These are phyloP conservation scores for Neoconidiobolus thromboides DNA, from an alignment of 371 early-diverging fungal genomes.

Conservation along the genomic window DNA sequence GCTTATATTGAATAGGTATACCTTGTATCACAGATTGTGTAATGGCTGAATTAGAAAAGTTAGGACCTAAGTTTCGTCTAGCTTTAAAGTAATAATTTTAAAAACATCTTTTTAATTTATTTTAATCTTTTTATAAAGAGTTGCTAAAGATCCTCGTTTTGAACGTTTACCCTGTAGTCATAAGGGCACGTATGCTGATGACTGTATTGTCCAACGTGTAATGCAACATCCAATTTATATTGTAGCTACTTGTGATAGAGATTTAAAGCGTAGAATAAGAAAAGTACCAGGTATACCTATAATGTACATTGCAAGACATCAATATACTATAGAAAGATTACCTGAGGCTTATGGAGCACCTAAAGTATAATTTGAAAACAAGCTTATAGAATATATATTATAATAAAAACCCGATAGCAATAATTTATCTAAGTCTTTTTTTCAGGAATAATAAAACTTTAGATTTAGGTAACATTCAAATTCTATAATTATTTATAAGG, in stretches of 20 bases:
- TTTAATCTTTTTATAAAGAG: constrained; percentile 20
- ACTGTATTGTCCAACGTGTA: constrained; percentile 94
- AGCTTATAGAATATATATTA: no score
- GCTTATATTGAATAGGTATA: constrained; percentile 27
- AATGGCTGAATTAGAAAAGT: constrained; percentile 97
- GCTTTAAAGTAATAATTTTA: constrained; percentile 56
- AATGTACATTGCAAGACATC: constrained; percentile 87
- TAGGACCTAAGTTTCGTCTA: constrained; percentile 93
- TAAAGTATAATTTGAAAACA: constrained; percentile 4
- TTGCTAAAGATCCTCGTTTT: constrained; percentile 90
- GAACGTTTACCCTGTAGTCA: constrained; percentile 95
- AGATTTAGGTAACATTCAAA: no score
- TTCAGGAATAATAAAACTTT: no score
- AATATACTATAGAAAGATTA: constrained; percentile 89
- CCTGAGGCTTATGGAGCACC: constrained; percentile 48
- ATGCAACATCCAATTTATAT: constrained; percentile 97
- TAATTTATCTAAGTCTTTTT: no score
- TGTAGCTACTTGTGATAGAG: constrained; percentile 98
- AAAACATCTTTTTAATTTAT: background rate
- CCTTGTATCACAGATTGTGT: constrained; percentile 99
- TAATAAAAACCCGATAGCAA: no score
- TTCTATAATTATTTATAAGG: no score
- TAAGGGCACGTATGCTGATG: constrained; percentile 99
- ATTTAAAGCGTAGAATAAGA: constrained; percentile 93
- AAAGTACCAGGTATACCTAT: constrained; percentile 99